Conservation (phyloP, 2,329 filamentous ascomycete species). For the Fusarium staphyleae region DNA sequence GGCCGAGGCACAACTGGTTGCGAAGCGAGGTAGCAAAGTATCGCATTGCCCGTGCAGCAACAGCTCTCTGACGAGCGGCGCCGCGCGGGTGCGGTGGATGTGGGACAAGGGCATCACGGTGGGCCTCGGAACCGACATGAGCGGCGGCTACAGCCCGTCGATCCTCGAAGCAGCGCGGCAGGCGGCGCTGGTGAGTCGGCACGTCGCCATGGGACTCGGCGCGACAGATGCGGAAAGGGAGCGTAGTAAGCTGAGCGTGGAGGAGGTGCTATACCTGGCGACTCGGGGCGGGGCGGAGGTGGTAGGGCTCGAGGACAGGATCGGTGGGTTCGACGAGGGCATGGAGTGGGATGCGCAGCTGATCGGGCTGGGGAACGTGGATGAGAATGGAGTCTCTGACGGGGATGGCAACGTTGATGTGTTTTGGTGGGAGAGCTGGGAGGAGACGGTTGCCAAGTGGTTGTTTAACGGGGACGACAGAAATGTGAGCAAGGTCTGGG, state of each 20-base stretch:
- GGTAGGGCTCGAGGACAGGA: constrained; percentile 72
- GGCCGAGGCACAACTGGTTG: constrained; percentile 71
- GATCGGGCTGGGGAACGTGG: constrained; percentile 66
- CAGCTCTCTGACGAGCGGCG: constrained; percentile 79
- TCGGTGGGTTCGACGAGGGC: constrained; percentile 85
- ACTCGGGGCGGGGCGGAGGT: constrained; percentile 88
- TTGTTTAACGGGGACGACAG: constrained; percentile 91
- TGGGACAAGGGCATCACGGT: constrained; percentile 78
- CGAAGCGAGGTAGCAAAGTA: constrained; percentile 67
- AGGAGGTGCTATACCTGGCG: constrained; percentile 85
- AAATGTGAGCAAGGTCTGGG: constrained; percentile 90
- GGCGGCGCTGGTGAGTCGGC: constrained; percentile 78
- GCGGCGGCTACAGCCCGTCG: constrained; percentile 83
- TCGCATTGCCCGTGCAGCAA: constrained; percentile 91
- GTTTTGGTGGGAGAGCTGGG: constrained; percentile 92
- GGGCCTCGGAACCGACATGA: constrained; percentile 90
- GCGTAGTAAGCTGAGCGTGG: constrained; percentile 74
- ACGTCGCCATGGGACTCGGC: constrained; percentile 64
- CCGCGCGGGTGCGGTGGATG: constrained; percentile 76
- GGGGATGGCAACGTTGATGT: constrained; percentile 76
- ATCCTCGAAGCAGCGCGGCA: constrained; percentile 85
- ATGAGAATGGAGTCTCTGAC: constrained; percentile 47
- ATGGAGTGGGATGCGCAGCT: constrained; percentile 94
- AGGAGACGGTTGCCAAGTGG: constrained; percentile 91
- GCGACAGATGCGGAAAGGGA: constrained; percentile 48